Percentiles rank a stretch among this genome's conserved stretches.
These are phyloP conservation scores for Cystoderma amianthinum DNA, from an alignment of 768 basidiomycete species.

Conservation along the genomic window DNA sequence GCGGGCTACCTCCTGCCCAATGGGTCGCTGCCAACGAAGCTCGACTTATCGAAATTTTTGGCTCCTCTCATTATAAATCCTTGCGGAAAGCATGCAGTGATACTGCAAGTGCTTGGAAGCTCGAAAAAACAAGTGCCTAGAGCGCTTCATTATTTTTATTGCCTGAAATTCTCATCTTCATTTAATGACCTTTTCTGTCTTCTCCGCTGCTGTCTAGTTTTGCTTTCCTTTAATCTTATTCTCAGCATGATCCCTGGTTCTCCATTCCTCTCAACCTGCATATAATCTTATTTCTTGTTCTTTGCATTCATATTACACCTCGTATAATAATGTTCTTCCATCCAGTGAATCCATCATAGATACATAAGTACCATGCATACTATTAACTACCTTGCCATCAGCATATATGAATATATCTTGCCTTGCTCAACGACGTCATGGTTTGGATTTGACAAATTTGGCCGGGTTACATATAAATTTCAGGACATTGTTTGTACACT, in stretches of 20 bases:
- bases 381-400: slow-evolving; percentile 1
- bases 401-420: background rate
- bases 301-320: background rate
- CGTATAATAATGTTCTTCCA: background rate
- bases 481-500: too few relatives aligned
- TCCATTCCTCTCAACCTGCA: background rate
- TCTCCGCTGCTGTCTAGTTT: background rate
- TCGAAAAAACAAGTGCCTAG: slow-evolving; percentile 34
- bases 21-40: slow-evolving; percentile 71
- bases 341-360: background rate
- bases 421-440: too few relatives aligned
- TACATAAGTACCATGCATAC: background rate
- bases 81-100: slow-evolving; percentile 70
- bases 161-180: background rate
- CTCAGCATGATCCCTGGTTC: background rate
- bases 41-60: slow-evolving; percentile 67
- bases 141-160: background rate
- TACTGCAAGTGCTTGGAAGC: slow-evolving; percentile 65
- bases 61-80: slow-evolving; percentile 62
- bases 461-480: too few relatives aligned
- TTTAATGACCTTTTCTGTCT: too few relatives aligned
- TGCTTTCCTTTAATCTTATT: background rate
- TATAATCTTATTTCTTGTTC: background rate
- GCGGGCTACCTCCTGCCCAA: slow-evolving; percentile 68
- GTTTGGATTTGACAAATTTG: too few relatives aligned